Percentiles rank a stretch among this genome's conserved stretches.
phyloP scores from a whole-genome alignment of 176 grass and related monocot genomes.

The Raddia distichophylla region DNA sequence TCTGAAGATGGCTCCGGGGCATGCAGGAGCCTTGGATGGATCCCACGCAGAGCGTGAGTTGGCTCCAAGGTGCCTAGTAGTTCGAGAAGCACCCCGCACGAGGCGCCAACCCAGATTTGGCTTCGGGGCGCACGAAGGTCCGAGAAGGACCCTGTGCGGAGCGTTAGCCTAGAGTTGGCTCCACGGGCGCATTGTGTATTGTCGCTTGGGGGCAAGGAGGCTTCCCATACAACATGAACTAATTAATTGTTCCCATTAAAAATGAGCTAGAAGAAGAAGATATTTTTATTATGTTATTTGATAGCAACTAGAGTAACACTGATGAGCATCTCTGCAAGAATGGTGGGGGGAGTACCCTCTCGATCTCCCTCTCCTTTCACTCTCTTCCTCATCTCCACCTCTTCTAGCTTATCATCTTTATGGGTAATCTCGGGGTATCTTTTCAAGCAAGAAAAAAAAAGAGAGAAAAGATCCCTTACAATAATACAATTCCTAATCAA shows the following conservation, averaged over 20 bases:
- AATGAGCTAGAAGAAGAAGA: constrained; percentile 2
- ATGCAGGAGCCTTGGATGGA: too few relatives aligned
- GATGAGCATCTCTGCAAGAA: constrained; percentile 41
- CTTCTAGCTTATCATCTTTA: constrained; percentile 39
- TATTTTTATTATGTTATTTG: constrained; percentile 34
- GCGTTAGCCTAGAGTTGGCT: too few relatives aligned
- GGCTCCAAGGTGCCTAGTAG: too few relatives aligned
- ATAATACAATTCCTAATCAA: constrained; percentile 36
- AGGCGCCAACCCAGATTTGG: too few relatives aligned
- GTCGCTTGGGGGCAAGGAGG: too few relatives aligned
- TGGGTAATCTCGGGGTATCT: constrained; percentile 38
- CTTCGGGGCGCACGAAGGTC: too few relatives aligned
- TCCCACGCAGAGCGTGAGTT: too few relatives aligned
- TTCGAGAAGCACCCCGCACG: too few relatives aligned
- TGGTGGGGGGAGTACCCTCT: constrained; percentile 45
- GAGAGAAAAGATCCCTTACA: constrained; percentile 52
- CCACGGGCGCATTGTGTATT: too few relatives aligned
- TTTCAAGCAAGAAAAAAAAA: constrained; percentile 42
- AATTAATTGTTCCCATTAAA: background rate
- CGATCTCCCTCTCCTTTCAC: constrained; percentile 48
- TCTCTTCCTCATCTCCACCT: constrained; percentile 19
- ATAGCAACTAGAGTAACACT: constrained; percentile 23
- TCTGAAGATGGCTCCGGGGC: too few relatives aligned
- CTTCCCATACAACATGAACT: too few relatives aligned
- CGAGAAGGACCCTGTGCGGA: too few relatives aligned